Conservation (phyloP, 495 filamentous ascomycete genomes). For the Apodospora peruviana region DNA sequence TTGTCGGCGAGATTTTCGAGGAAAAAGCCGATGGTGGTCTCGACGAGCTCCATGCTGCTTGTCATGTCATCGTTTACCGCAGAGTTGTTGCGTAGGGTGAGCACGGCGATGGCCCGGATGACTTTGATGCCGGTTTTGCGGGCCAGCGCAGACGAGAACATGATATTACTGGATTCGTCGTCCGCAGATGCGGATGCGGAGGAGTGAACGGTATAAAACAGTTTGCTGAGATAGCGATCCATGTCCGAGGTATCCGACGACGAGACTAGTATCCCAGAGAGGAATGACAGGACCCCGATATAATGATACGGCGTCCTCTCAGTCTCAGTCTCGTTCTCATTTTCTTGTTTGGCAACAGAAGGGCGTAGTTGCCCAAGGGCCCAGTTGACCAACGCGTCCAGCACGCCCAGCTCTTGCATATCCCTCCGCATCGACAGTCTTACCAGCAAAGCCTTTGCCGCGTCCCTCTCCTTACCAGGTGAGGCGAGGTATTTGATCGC, state of each 20-base stretch:
- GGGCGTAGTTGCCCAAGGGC: conserved; percentile 53
- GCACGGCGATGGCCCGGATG: conserved; percentile 61
- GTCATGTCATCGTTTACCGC: conserved; percentile 21
- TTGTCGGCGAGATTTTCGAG: conserved; percentile 68
- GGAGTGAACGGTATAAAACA: conserved; percentile 45
- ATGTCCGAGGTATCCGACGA: conserved; percentile 46
- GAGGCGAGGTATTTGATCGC: conserved; percentile 63
- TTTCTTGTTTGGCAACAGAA: neutral
- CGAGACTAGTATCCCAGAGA: conserved; percentile 61
- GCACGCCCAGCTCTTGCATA: conserved; percentile 73
- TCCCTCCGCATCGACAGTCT: conserved; percentile 76
- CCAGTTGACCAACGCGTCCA: conserved; percentile 61
- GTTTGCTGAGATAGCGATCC: conserved; percentile 37
- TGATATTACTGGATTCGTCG: conserved; percentile 34
- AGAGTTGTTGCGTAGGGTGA: conserved; percentile 45
- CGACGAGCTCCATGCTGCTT: conserved; percentile 49
- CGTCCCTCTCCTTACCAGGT: conserved; percentile 81
- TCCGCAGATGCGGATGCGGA: conserved; percentile 19
- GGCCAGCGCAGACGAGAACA: conserved; percentile 66
- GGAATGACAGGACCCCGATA: conserved; percentile 72
- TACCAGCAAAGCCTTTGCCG: conserved; percentile 74
- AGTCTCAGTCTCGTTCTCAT: conserved; percentile 11
- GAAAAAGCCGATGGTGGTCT: conserved; percentile 67
- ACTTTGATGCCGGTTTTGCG: conserved; percentile 80
- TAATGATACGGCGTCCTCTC: conserved; percentile 42